Conservation (phyloP, 2,329 filamentous ascomycete genomes). For the Emydomyces testavorans region DNA sequence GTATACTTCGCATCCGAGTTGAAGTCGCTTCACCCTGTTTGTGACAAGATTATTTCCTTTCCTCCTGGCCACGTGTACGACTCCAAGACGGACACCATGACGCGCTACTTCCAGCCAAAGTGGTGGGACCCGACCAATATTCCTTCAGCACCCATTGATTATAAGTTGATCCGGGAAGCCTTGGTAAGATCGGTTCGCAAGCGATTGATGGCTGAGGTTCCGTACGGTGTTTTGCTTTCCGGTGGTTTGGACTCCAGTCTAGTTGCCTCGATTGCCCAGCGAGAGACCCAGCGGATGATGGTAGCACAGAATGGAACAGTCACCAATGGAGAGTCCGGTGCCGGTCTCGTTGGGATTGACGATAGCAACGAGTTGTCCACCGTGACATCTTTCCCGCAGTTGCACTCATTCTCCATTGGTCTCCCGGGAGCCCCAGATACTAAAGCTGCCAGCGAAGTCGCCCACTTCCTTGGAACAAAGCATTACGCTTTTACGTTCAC, state of each 20-base stretch:
- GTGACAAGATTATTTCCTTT: conserved; percentile 89
- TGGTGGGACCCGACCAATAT: conserved; percentile 82
- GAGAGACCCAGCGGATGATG: conserved; percentile 72
- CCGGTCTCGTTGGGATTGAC: conserved; percentile 74
- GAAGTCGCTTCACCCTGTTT: conserved; percentile 84
- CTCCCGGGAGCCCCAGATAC: conserved; percentile 87
- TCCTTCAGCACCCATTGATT: conserved; percentile 68
- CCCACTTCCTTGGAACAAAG: conserved; percentile 92
- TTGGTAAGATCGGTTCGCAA: conserved; percentile 90
- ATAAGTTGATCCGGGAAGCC: conserved; percentile 66
- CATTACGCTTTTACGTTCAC: conserved; percentile 98
- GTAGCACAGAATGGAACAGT: conserved; percentile 41
- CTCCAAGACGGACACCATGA: conserved; percentile 75
- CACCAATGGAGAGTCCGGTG: conserved; percentile 34
- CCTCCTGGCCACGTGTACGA: conserved; percentile 94
- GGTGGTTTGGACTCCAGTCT: conserved; percentile 92
- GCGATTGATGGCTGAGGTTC: conserved; percentile 96
- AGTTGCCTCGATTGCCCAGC: conserved; percentile 87
- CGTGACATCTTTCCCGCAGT: conserved; percentile 79
- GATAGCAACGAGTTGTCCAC: conserved; percentile 82
- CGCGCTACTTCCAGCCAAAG: conserved; percentile 77
- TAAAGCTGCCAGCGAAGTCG: conserved; percentile 80
- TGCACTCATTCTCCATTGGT: conserved; percentile 98
- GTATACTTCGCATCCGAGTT: conserved; percentile 96
- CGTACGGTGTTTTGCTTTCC: conserved; percentile 89